Percentiles rank a stretch among this genome's conserved stretches.
phyloP scores from a whole-genome alignment of 1,284 basidiomycete species.

The Mycosarcoma maydis region DNA sequence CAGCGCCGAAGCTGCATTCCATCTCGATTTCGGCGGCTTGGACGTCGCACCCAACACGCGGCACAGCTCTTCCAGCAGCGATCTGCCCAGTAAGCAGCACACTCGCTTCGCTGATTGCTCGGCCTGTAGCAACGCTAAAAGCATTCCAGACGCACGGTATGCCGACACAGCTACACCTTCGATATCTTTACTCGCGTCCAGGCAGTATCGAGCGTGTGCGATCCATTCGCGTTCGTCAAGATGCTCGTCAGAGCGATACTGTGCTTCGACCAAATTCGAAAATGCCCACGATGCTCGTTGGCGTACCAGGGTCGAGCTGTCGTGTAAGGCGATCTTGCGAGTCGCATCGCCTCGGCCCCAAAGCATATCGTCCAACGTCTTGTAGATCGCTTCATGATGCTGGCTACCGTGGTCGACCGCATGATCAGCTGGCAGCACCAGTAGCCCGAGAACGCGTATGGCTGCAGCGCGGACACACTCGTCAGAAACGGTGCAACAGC shows the following conservation, averaged over 20 bases:
- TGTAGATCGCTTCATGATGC: neutral
- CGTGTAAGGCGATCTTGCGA: slow-evolving; percentile 4
- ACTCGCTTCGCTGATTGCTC: neutral
- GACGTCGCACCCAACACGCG: slow-evolving; percentile 18
- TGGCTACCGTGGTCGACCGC: neutral
- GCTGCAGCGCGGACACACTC: slow-evolving; percentile 36
- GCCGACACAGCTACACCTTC: slow-evolving; percentile 38
- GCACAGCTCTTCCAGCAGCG: slow-evolving; percentile 23
- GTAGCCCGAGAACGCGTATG: slow-evolving; percentile 31
- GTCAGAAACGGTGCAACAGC: slow-evolving; percentile 5
- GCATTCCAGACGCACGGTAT: slow-evolving; percentile 19
- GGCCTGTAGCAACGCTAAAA: slow-evolving; percentile 16
- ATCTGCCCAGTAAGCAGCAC: neutral
- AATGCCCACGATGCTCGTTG: slow-evolving; percentile 38
- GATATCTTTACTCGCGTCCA: slow-evolving; percentile 25
- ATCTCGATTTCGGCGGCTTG: slow-evolving; percentile 39
- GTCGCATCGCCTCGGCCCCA: neutral
- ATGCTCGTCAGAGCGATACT: neutral
- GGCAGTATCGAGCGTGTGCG: slow-evolving; percentile 17
- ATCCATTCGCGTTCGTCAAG: slow-evolving; percentile 4
- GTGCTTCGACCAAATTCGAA: slow-evolving; percentile 27
- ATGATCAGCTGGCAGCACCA: slow-evolving; percentile 23
- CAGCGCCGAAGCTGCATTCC: slow-evolving; percentile 41
- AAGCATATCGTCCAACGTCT: neutral
- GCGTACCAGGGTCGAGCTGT: slow-evolving; percentile 34